These are phyloP conservation scores for Didymella segeticola DNA, from an alignment of 2,329 filamentous ascomycete genomes.

Conservation along the genomic window DNA sequence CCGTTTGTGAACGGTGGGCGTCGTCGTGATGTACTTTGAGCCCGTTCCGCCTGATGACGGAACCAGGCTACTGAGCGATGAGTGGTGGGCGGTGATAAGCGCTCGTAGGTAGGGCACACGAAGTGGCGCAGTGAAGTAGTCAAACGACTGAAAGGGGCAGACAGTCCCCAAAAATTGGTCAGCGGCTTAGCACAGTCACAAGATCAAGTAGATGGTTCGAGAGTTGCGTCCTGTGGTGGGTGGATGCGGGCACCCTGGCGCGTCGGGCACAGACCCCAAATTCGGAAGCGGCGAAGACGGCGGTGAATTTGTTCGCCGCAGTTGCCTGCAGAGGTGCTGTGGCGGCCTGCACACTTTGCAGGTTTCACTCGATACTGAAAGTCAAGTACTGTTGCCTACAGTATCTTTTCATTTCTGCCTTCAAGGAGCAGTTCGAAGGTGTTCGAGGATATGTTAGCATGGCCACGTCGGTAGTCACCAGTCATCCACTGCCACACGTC, in stretches of 20 bases:
- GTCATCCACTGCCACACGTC: conserved; percentile 5
- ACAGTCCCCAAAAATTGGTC: conserved; percentile 31
- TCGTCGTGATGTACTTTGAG: conserved; percentile 46
- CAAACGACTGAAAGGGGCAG: conserved; percentile 17
- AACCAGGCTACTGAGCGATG: conserved; percentile 43
- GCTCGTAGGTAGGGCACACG: conserved; percentile 10
- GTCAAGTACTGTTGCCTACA: not conserved
- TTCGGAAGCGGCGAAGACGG: conserved; percentile 21
- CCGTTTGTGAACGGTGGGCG: conserved; percentile 47
- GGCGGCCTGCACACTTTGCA: conserved; percentile 9
- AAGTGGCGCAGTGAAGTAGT: conserved; percentile 13
- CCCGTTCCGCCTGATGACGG: conserved; percentile 51
- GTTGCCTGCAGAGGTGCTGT: conserved; percentile 20
- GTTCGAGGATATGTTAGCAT: not conserved
- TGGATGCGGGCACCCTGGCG: conserved; percentile 15
- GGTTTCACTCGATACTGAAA: not conserved
- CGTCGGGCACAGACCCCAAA: conserved; percentile 11
- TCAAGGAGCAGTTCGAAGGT: not conserved
- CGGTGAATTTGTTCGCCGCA: conserved; percentile 23
- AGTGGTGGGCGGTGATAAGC: conserved; percentile 20
- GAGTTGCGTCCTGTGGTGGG: conserved; percentile 21
- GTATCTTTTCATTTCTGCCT: not conserved
- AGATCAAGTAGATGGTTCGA: conserved; percentile 13
- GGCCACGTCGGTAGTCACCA: not conserved
- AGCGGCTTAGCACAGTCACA: conserved; percentile 36